Evolutionary conservation across 2,329 filamentous ascomycete species (phyloP).

Genomic region (Pezizomycotina sp.): DNA sequence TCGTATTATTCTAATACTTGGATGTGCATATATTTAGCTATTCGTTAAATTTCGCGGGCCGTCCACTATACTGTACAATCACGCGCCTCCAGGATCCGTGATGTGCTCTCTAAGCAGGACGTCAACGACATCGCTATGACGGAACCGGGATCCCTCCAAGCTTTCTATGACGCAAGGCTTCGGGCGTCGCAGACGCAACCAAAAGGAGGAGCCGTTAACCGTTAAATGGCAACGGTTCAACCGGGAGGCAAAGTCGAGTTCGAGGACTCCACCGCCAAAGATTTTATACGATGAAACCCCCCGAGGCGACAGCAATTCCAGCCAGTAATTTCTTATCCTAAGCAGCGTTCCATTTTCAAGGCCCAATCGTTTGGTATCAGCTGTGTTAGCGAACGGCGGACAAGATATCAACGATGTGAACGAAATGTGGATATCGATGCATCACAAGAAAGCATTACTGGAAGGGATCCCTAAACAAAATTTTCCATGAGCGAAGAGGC

Average conservation of each 20-base stretch:
- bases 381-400: no score
- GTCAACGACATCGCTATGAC: slow-evolving; percentile 80
- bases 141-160: slow-evolving; percentile 53
- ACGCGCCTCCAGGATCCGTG: slow-evolving; percentile 59
- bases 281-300: slow-evolving; percentile 37
- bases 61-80: slow-evolving; percentile 76
- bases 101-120: slow-evolving; percentile 60
- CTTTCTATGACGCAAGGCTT: slow-evolving; percentile 36
- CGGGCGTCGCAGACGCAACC: slow-evolving; percentile 25
- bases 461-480: no score
- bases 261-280: slow-evolving; percentile 41
- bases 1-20: no score
- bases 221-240: slow-evolving; percentile 42
- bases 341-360: no score
- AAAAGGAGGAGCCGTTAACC: slow-evolving; percentile 26
- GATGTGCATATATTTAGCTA: slow-evolving; percentile 36
- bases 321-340: no score
- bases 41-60: slow-evolving; percentile 86
- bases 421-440: no score
- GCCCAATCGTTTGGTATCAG: no score
- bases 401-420: no score
- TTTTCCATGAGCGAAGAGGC: no score
- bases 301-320: no score
- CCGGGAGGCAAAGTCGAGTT: slow-evolving; percentile 52
- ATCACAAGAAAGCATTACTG: no score